Base-by-base conservation (phyloP, 768 basidiomycete species). In the Leucocoprinus leucothites region DNA sequence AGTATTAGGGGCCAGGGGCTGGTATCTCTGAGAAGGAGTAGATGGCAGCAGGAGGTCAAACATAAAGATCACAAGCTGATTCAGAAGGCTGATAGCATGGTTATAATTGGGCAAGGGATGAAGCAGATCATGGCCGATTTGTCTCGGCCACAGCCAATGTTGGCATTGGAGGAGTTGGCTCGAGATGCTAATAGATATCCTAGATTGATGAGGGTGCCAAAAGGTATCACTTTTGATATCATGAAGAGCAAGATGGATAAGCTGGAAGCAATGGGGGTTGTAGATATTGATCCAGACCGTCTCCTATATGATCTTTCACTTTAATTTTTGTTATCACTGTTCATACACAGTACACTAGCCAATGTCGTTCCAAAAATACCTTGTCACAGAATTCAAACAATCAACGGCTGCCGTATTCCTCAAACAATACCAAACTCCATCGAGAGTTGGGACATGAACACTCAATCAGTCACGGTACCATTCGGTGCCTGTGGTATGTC, bases 181-280 rank as follows among this genome's bases (percentile, higher is more conserved):
- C 40, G 38, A 18, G 31, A 52, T 25, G 7, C 24, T 22, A 41
- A 24, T 11, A 5, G 6, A 31, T 31, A 31, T 31, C 31, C 31
- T 5, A 26, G 44, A 3, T 8, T 28, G 24, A 7, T n/a, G 3
- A 24, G 53, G 21, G 35, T 51, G 14, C 58, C 60, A 7, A 56
- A 51, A 13, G 61, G 61, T 9, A 65, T 67, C 18, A 59, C 61
- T 5, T 69, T 65, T 54, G 58, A 62, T 6, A 61, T 57, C 2
- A 64, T 65, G 48, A 48, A 57, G 9, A 56, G 52, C 18, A 52
- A 40, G 38, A 31, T 63, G 18, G 58, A 58, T 13, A 51, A 24
- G 38, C 57, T 25, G 56, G 58, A 44, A 35, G 51, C 24, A 45
- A 36, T 24, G 18, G 35, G 46, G 2, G 46, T 38, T 6, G 38